These are phyloP conservation scores for Plasmopara halstedii DNA, from an alignment of 352 stramenopile species.

Conservation along the genomic window DNA sequence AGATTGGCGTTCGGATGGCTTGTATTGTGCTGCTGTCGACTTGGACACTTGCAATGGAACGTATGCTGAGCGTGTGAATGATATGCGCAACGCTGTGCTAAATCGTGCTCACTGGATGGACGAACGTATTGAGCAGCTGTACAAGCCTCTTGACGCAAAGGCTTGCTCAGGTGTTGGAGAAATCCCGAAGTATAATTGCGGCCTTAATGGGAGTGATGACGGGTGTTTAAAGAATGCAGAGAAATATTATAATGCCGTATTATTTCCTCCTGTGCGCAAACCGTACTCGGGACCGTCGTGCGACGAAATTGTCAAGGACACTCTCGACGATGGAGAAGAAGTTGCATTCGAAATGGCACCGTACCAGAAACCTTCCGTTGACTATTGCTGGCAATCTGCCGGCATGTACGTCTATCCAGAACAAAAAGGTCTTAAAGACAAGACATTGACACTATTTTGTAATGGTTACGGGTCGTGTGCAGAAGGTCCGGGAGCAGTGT, in stretches of 20 bases:
- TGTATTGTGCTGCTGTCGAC: constrained; percentile 52
- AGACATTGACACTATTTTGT: constrained; percentile 51
- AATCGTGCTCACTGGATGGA: constrained; percentile 67
- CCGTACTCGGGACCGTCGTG: constrained; percentile 38
- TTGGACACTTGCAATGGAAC: constrained; percentile 47
- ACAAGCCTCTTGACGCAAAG: constrained; percentile 45
- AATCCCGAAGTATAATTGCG: constrained; percentile 68
- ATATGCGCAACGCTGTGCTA: constrained; percentile 38
- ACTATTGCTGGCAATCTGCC: constrained; percentile 64
- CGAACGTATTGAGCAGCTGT: constrained; percentile 51
- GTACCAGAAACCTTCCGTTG: constrained; percentile 42
- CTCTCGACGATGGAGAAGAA: constrained; percentile 5
- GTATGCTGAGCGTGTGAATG: constrained; percentile 41
- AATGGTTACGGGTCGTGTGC: constrained; percentile 54
- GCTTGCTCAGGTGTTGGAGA: constrained; percentile 56
- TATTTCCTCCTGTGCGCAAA: constrained; percentile 47
- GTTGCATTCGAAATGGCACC: constrained; percentile 13
- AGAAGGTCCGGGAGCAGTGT: constrained; percentile 47
- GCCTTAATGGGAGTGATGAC: constrained; percentile 41
- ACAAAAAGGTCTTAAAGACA: constrained; percentile 54
- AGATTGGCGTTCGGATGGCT: constrained; percentile 40
- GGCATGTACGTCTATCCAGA: constrained; percentile 50
- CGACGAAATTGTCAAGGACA: constrained; percentile 13
- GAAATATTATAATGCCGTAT: constrained; percentile 53
- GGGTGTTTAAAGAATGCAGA: constrained; percentile 47